phyloP scores from a whole-genome alignment of 345 rosid species.

The Lagerstroemia speciosa region DNA sequence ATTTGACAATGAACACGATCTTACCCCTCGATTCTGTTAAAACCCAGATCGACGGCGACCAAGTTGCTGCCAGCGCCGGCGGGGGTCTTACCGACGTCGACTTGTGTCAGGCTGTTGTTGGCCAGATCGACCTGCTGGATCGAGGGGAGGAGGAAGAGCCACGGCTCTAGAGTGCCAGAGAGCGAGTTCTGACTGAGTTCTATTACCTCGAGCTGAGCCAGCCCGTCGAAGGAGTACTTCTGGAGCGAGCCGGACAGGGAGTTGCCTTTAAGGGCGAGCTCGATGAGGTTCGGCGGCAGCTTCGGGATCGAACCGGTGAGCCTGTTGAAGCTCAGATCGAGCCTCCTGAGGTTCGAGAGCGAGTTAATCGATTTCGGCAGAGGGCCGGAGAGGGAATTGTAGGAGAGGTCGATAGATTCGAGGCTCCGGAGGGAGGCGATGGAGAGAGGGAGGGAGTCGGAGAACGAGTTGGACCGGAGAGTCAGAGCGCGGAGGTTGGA shows the following conservation, averaged over 20 bases:
- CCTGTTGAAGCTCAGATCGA: slow-evolving; percentile 75
- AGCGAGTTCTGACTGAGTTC: slow-evolving; percentile 80
- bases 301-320: slow-evolving; percentile 57
- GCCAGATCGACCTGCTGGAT: slow-evolving; percentile 73
- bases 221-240: slow-evolving; percentile 42
- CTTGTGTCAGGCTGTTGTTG: slow-evolving; percentile 50
- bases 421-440: slow-evolving; percentile 35
- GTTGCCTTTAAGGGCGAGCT: slow-evolving; percentile 61
- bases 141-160: slow-evolving; percentile 68
- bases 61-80: slow-evolving; percentile 28
- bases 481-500: slow-evolving; percentile 34
- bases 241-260: slow-evolving; percentile 48
- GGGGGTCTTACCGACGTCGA: slow-evolving; percentile 47
- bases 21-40: slow-evolving; percentile 50
- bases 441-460: slow-evolving; percentile 47
- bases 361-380: slow-evolving; percentile 35
- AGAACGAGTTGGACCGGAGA: slow-evolving; percentile 69
- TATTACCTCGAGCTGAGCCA: slow-evolving; percentile 55
- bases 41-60: slow-evolving; percentile 78
- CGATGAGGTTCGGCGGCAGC: slow-evolving; percentile 45
- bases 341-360: slow-evolving; percentile 27
- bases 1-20: background rate
- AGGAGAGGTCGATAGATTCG: slow-evolving; percentile 50
- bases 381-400: slow-evolving; percentile 52
- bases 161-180: slow-evolving; percentile 49